Evolutionary conservation across 192 early-diverging fungal species (phyloP), one percentile per base, ranked within the genome.

Genomic region (Glomus cerebriforme): DNA sequence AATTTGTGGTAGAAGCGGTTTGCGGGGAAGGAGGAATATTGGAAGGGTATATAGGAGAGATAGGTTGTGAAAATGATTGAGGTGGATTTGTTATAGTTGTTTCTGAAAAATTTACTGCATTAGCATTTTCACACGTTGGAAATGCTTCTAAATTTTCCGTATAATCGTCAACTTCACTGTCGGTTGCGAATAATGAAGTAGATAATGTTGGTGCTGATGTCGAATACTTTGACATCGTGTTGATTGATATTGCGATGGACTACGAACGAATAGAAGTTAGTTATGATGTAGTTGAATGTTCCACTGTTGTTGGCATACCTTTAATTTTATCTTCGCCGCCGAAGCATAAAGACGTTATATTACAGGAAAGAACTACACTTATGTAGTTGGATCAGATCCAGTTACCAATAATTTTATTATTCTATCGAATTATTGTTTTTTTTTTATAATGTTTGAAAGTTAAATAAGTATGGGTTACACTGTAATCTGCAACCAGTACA

Each of bases 181-280:
- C 63, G 13, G 63, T 19, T 65, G 29, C 32, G 32, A 65, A 31
- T 31, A 65, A 3, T 17, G 63, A 31, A 17, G 15, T 2, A 54
- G 49, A 54, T 22, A 4, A 1, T 54, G 15, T 54, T 65, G 62
- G 62, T 32, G 26, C 10, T 29, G 63, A 65, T 5, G 17, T 13
- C 31, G n/a, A 27, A 65, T 65, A 65, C 17, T 65, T 29, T 65
- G 63, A 65, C 63, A 65, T 65, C 31, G 63, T 65, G 63, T 54
- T 54, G 5, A 19, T 54, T 54, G 19, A 19, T 22, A 17, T 3
- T 54, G 49, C 49, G 15, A 54, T 54, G 15, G 6, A 32, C n/a
- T 62, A 17, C 13, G 31, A 31, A 0, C 27, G 7, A 10, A 7
- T 26, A 62, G 8, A n/a, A 26, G 12, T 10, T 24, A 24, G 26